Evolutionary conservation across 202 grass and related monocot species (phyloP).

Genomic region (Musa balbisiana): DNA sequence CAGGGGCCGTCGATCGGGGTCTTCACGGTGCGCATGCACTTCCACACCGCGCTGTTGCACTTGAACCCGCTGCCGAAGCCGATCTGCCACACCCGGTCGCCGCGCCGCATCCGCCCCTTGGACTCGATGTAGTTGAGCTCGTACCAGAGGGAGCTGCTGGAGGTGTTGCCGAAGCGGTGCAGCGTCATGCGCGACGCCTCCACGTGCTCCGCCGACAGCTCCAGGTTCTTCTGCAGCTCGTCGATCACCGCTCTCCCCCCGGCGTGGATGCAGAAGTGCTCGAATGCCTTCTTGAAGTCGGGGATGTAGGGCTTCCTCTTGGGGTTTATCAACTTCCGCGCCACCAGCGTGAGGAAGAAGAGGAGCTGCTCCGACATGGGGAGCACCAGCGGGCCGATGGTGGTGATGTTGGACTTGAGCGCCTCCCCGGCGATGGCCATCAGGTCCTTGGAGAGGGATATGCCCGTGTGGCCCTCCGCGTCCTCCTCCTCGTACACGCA

Average conservation of each 20-base stretch:
- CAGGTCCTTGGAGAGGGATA: conserved; percentile 4
- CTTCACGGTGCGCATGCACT: neutral
- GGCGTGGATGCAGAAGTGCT: conserved; percentile 17
- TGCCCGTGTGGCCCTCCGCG: neutral
- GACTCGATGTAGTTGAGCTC: conserved; percentile 10
- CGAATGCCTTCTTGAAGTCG: conserved; percentile 11
- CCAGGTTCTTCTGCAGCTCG: conserved; percentile 9
- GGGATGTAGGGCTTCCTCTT: conserved; percentile 8
- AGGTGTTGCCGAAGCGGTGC: conserved; percentile 11
- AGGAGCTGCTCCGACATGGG: conserved; percentile 7
- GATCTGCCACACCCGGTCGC: conserved; percentile 15
- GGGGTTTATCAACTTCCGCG: neutral
- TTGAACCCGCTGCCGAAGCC: conserved; percentile 13
- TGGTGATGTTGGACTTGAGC: conserved; percentile 11
- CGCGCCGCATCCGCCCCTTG: conserved; percentile 9
- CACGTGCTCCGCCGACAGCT: neutral
- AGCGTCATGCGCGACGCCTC: conserved; percentile 11
- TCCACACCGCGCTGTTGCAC: conserved; percentile 11
- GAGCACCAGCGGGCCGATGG: conserved; percentile 7
- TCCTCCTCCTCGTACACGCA: conserved; percentile 13
- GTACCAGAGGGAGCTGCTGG: conserved; percentile 9
- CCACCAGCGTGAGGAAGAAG: conserved; percentile 6
- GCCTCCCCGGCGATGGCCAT: conserved; percentile 10
- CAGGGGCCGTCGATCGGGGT: neutral
- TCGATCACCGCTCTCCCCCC: conserved; percentile 2